These are phyloP conservation scores for Phialocephala subalpina DNA, from an alignment of 2,329 filamentous ascomycete genomes.

Conservation along the genomic window DNA sequence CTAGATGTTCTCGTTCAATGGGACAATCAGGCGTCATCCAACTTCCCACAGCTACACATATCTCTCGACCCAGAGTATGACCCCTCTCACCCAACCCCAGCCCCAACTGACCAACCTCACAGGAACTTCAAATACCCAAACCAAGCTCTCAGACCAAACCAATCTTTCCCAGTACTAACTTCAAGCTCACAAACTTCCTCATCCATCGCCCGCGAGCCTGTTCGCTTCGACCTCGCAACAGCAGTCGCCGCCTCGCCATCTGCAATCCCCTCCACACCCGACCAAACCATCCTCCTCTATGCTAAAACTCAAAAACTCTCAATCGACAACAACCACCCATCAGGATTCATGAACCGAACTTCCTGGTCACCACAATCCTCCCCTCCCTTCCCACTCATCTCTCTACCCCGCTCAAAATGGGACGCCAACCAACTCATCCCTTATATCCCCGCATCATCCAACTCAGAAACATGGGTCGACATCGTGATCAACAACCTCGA, in stretches of 20 bases:
- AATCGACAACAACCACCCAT: conserved; percentile 50
- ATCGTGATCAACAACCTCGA: conserved; percentile 60
- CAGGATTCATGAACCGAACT: conserved; percentile 57
- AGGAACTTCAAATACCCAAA: conserved; percentile 55
- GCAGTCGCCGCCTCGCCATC: conserved; percentile 11
- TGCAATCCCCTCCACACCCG: conserved; percentile 41
- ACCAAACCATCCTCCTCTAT: conserved; percentile 54
- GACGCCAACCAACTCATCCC: conserved; percentile 51
- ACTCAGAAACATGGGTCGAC: conserved; percentile 49
- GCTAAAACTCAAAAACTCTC: conserved; percentile 54
- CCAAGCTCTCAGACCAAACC: conserved; percentile 48
- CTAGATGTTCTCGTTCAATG: conserved; percentile 44
- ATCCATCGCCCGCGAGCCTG: not conserved
- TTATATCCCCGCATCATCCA: conserved; percentile 35
- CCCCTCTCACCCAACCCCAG: not conserved
- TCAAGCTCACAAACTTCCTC: not conserved
- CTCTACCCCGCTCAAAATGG: conserved; percentile 48
- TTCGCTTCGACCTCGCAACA: conserved; percentile 35
- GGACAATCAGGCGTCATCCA: not conserved
- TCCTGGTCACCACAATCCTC: conserved; percentile 50
- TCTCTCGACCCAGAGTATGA: conserved; percentile 47
- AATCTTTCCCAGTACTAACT: conserved; percentile 46
- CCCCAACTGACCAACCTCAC: conserved; percentile 15
- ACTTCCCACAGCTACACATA: conserved; percentile 28
- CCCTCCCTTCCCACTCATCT: conserved; percentile 43